Conservation (phyloP, 331 rosid species). For the Quercus lobata region DNA sequence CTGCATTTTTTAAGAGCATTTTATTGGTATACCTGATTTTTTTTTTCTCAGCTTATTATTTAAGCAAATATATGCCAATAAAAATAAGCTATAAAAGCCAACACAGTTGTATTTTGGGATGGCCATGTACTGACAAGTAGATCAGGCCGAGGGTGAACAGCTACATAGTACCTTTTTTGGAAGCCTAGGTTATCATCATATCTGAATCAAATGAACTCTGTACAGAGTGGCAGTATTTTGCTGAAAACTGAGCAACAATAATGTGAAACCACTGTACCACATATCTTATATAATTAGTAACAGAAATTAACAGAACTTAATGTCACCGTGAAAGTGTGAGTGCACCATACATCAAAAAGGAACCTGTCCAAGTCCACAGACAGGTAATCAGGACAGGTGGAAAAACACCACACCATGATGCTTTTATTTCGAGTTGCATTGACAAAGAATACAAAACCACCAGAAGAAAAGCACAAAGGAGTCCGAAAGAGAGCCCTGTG, state of each 20-base stretch:
- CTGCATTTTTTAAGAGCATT: too few relatives aligned
- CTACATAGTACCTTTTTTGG: not conserved
- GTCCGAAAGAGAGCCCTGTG: not conserved
- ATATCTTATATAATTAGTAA: not conserved
- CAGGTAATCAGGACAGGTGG: not conserved
- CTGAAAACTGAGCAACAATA: too few relatives aligned
- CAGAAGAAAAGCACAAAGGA: not conserved
- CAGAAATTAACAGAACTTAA: not conserved
- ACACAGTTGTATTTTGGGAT: too few relatives aligned
- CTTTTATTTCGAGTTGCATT: constrained; percentile 29
- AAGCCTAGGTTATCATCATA: not conserved
- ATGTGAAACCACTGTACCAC: not conserved
- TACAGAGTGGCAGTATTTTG: too few relatives aligned
- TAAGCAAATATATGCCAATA: too few relatives aligned
- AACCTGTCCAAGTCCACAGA: not conserved
- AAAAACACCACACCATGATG: constrained; percentile 8
- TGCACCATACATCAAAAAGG: not conserved
- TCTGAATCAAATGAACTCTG: not conserved
- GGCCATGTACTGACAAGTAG: too few relatives aligned
- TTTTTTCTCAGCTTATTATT: too few relatives aligned
- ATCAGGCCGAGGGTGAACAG: not conserved
- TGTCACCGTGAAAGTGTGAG: not conserved
- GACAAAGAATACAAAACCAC: constrained; percentile 34
- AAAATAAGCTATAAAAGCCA: too few relatives aligned
- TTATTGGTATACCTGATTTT: too few relatives aligned